phyloP scores from a whole-genome alignment of 2,329 filamentous ascomycete species.

The Colletotrichum abscissum region DNA sequence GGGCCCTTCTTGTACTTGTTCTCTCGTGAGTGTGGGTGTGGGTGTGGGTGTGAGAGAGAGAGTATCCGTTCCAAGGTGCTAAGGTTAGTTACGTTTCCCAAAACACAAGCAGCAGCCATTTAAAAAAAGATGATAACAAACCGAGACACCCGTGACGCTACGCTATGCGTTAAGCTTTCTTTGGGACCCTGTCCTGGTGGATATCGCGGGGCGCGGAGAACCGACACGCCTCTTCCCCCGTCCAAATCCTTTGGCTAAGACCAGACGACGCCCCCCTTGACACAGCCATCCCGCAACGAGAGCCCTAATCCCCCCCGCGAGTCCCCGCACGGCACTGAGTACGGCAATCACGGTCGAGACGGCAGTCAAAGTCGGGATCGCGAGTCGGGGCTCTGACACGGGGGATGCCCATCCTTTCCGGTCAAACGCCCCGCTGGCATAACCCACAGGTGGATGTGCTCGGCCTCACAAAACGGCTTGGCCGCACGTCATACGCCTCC shows the following conservation, averaged over 20 bases:
- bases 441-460: not conserved
- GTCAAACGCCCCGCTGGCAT: not conserved
- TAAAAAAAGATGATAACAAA: not conserved
- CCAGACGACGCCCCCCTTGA: slow-evolving; percentile 1
- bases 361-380: slow-evolving; percentile 24
- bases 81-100: not conserved
- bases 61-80: no score
- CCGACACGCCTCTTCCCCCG: not conserved
- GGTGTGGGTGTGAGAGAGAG: no score
- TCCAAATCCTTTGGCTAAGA: not conserved
- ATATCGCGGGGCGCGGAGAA: slow-evolving; percentile 19
- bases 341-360: slow-evolving; percentile 24
- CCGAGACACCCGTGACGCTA: slow-evolving; percentile 10
- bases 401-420: not conserved
- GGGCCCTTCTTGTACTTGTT: slow-evolving; percentile 8
- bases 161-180: slow-evolving; percentile 17
- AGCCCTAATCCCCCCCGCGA: not conserved
- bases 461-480: slow-evolving; percentile 8
- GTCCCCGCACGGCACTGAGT: slow-evolving; percentile 25
- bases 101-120: not conserved
- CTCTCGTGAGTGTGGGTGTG: not conserved
- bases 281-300: not conserved
- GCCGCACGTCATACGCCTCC: slow-evolving; percentile 4
- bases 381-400: slow-evolving; percentile 16
- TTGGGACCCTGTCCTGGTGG: slow-evolving; percentile 15